A percentile compares a stretch with the other conserved stretches of the same genome.
Evolutionary conservation across 495 filamentous ascomycete genomes (phyloP).

Genomic region (Aspergillus sclerotiicarbonarius): DNA sequence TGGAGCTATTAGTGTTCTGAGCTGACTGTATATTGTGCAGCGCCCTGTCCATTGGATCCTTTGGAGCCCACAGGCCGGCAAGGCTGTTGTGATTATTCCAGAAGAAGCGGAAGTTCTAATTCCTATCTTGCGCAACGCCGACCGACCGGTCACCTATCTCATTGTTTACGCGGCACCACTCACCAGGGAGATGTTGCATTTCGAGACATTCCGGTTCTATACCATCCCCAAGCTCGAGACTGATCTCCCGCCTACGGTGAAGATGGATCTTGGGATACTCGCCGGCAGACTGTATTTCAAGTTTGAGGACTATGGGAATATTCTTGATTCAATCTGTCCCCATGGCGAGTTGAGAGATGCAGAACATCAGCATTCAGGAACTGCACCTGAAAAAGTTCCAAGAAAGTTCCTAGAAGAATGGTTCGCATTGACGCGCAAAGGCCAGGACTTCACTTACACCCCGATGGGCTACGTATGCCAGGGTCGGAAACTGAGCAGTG

Average conservation of each 20-base stretch:
- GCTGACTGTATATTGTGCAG: background rate
- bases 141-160: constrained; percentile 29
- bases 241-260: constrained; percentile 38
- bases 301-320: constrained; percentile 33
- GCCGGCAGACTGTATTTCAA: constrained; percentile 56
- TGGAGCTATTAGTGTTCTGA: background rate
- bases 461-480: constrained; percentile 56
- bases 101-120: constrained; percentile 47
- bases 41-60: constrained; percentile 34
- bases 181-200: constrained; percentile 51
- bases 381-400: too few relatives aligned
- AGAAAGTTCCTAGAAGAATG: constrained; percentile 48
- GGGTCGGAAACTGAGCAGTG: constrained; percentile 35
- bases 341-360: too few relatives aligned
- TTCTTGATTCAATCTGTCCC: constrained; percentile 4
- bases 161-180: constrained; percentile 54
- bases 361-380: too few relatives aligned
- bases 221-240: constrained; percentile 43
- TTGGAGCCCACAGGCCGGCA: constrained; percentile 26
- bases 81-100: constrained; percentile 49
- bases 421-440: constrained; percentile 48
- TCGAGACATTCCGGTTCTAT: constrained; percentile 50
- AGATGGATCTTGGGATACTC: constrained; percentile 54
- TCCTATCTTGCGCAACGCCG: constrained; percentile 26
- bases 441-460: constrained; percentile 52